These are phyloP conservation scores for Pichia sorboxylosa DNA, from an alignment of 1,139 yeast genomes.

Conservation along the genomic window DNA sequence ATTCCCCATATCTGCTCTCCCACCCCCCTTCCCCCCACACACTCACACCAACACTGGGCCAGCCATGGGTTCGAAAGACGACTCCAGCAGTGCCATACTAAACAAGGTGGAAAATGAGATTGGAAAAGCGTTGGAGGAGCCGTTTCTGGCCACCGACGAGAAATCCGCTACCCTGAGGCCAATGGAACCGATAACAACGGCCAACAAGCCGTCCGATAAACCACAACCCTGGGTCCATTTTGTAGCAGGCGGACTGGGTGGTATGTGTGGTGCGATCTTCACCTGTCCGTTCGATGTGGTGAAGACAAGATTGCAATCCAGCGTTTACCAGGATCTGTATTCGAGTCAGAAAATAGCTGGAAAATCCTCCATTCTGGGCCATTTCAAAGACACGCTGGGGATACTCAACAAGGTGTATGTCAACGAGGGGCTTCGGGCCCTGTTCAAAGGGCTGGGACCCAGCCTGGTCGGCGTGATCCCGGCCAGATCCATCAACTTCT, in stretches of 20 bases:
- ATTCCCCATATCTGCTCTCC: no score
- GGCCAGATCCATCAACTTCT: conserved; percentile 91
- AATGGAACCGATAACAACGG: conserved; percentile 5
- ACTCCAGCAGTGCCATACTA: background rate
- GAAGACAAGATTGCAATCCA: conserved; percentile 88
- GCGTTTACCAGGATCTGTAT: conserved; percentile 34
- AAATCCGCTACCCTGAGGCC: conserved; percentile 36
- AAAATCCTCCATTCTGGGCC: background rate
- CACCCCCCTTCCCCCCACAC: no score
- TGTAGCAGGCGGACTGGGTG: conserved; percentile 98
- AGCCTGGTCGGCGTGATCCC: conserved; percentile 98
- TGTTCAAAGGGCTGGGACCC: conserved; percentile 93
- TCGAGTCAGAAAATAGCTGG: conserved; percentile 2
- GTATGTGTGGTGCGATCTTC: conserved; percentile 91
- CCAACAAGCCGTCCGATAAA: conserved; percentile 7
- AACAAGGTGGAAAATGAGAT: conserved; percentile 33
- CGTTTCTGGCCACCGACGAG: conserved; percentile 64
- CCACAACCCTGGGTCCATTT: conserved; percentile 85
- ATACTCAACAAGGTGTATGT: conserved; percentile 60
- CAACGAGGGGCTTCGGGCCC: conserved; percentile 72
- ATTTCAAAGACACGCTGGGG: conserved; percentile 64
- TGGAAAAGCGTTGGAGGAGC: conserved; percentile 33
- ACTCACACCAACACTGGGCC: no score
- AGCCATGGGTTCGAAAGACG: no score
- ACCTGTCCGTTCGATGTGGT: conserved; percentile 96